Evolutionary conservation across 2,329 filamentous ascomycete genomes (phyloP), one percentile per base, ranked within the genome.

Genomic region (Pestalotiopsis fici): DNA sequence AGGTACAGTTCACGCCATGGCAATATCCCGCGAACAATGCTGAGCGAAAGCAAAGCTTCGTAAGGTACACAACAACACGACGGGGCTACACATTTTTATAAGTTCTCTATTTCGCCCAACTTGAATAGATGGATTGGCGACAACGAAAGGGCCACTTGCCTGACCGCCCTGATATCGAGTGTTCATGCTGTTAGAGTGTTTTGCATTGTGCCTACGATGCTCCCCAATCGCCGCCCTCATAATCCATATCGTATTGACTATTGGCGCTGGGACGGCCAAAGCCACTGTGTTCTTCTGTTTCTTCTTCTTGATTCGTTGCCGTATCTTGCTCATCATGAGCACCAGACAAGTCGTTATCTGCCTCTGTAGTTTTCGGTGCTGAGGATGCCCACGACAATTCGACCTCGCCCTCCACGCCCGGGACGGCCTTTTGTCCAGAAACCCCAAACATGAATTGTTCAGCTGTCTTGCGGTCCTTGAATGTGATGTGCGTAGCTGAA

Each of bases 391-490:
- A 95, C 1, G 86, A 78, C 50, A 93, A 77, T 65, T 93, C 89
- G 13, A 94, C 82, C 59, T 86, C 86, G 55, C 87, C 89, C 1
- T 85, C 80, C 12, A 93, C 80, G 6, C 88, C 87, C 0, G 90
- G 88, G 54, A 94, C 87, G 23, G 85, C 80, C 56, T 85, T 84
- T 59, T 83, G 83, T 5, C 74, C 69, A 15, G 75, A 74, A 59
- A 86, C 76, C n/a, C 86, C 83, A 72, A 88, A 87, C 80, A 86
- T 87, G 73, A 91, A 90, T 70, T 86, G 89, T 76, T 95, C 93
- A 3, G 91, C 93, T 15, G 91, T 90, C 75, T 88, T 88, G 67
- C 90, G 87, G 73, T 92, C 89, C 67, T 87, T 88, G 76, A 92
- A 92, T 5, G 86, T 86, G 64, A 92, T 85, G 65, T 85, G 80